Evolutionary conservation across 257 asterid species (phyloP), one percentile per base, ranked within the genome.

Genomic region (Solanum megistacrolobum): DNA sequence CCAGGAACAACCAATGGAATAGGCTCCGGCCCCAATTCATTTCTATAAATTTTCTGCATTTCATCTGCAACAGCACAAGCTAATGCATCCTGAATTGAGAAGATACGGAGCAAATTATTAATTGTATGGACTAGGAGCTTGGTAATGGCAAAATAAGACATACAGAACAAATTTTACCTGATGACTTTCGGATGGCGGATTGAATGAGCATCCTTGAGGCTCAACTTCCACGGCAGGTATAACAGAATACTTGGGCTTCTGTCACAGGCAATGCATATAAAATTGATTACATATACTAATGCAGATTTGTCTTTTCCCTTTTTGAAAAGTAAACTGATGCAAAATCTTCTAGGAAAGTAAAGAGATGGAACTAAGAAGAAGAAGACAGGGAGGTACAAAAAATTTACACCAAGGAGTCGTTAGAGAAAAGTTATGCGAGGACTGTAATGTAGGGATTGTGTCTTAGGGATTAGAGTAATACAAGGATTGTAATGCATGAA

Each of bases 171-270:
- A 83, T 66, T 83, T 60, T 88, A 97, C 99, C 98, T 96, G 96
- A 91, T 97, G 99, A 92, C 95, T 92, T 87, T 95, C 95, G 12
- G 92, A 93, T 72, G 94, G 83, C 9, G 99, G 98, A 92, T 97
- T 97, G 92, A 96, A 97, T 39, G 99, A 97, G 92, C 98, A 97
- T 74, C 99, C 99, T 58, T 94, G 90, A 88, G 91, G 98, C 89
- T 97, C 99, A 89, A 97, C 94, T 92, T 97, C 99, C 55, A 96
- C 98, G 66, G 99, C 99, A 89, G 99, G 98, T 88, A 97, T 96
- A 87, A 91, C 58, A 60, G 92, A 91, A 78, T 89, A 55, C 95
- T 91, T 95, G 76, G 92, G n/a, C 87, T 90, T 95, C 99, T 96
- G 96, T 87, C 86, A 93, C 31, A 66, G 9, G 60, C 66, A 68